phyloP scores from a whole-genome alignment of 768 basidiomycete genomes.

The Hemileccinum impolitum region DNA sequence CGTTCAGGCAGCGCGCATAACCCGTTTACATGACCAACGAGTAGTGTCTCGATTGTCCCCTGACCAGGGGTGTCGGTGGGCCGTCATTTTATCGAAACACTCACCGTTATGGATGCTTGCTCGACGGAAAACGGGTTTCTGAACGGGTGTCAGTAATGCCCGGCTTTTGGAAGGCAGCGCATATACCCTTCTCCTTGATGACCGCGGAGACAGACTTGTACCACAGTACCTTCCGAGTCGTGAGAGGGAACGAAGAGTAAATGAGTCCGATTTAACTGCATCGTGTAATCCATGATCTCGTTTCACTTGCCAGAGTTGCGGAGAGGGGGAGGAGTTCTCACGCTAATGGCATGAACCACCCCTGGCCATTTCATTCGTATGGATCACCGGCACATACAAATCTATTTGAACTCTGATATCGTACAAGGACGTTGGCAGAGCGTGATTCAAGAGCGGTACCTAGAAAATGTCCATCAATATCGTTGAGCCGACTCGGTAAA shows the following conservation, averaged over 20 bases:
- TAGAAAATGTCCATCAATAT: too few species aligned
- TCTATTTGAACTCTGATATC: too few species aligned
- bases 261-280: conserved; percentile 22
- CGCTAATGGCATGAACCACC: too few species aligned
- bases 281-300: conserved; percentile 6
- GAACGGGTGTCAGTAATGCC: conserved; percentile 1
- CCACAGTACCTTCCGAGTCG: conserved; percentile 16
- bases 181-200: conserved; percentile 18
- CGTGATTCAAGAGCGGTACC: too few species aligned
- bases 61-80: background rate
- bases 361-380: too few species aligned
- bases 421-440: too few species aligned
- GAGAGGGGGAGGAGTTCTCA: background rate
- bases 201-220: conserved; percentile 23
- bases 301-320: background rate
- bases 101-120: conserved; percentile 20
- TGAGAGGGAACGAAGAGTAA: conserved; percentile 22
- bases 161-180: background rate
- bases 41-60: conserved; percentile 25
- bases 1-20: conserved; percentile 12
- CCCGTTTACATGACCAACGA: conserved; percentile 18
- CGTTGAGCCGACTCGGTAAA: too few species aligned
- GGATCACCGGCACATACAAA: too few species aligned
- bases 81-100: background rate
- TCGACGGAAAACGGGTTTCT: conserved; percentile 11